phyloP scores from a whole-genome alignment of 306 rosid species.

The Casuarina glauca region DNA sequence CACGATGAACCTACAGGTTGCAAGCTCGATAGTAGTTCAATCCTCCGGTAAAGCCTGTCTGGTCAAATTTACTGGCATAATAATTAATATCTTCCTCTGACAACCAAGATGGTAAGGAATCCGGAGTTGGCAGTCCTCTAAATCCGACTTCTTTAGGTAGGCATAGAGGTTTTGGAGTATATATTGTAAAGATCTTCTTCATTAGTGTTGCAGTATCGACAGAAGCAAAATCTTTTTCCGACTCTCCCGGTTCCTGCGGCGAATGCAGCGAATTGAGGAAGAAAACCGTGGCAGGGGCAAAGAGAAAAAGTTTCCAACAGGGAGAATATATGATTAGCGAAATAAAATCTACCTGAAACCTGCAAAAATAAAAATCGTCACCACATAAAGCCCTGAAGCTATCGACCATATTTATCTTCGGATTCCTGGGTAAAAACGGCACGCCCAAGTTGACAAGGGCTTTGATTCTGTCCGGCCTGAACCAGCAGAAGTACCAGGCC shows the following conservation, averaged over 20 bases:
- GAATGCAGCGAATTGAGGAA: constrained; percentile 2
- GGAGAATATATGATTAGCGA: constrained; percentile 1
- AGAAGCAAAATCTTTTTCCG: constrained; percentile 54
- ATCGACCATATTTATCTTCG: constrained; percentile 20
- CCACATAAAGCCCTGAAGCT: constrained; percentile 39
- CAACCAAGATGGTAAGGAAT: constrained; percentile 66
- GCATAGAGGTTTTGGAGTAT: constrained; percentile 42
- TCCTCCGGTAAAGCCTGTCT: constrained; percentile 78
- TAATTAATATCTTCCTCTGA: constrained; percentile 64
- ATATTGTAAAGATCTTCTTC: constrained; percentile 41
- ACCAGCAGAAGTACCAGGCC: constrained; percentile 56
- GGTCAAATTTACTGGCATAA: constrained; percentile 52
- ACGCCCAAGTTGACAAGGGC: constrained; percentile 71
- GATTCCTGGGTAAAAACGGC: constrained; percentile 42
- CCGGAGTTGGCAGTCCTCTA: constrained; percentile 31
- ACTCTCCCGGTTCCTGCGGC: constrained; percentile 64
- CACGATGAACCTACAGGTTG: constrained; percentile 47
- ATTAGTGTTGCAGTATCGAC: constrained; percentile 42
- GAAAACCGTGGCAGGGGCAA: no score
- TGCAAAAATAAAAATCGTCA: constrained; percentile 57
- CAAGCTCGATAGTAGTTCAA: constrained; percentile 70
- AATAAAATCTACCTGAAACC: constrained; percentile 56
- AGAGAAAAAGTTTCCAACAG: no score
- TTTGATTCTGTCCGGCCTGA: constrained; percentile 53
- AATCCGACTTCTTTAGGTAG: constrained; percentile 54